These are phyloP conservation scores for Phyllosticta capitalensis DNA, from an alignment of 2,329 filamentous ascomycete genomes.

Conservation along the genomic window DNA sequence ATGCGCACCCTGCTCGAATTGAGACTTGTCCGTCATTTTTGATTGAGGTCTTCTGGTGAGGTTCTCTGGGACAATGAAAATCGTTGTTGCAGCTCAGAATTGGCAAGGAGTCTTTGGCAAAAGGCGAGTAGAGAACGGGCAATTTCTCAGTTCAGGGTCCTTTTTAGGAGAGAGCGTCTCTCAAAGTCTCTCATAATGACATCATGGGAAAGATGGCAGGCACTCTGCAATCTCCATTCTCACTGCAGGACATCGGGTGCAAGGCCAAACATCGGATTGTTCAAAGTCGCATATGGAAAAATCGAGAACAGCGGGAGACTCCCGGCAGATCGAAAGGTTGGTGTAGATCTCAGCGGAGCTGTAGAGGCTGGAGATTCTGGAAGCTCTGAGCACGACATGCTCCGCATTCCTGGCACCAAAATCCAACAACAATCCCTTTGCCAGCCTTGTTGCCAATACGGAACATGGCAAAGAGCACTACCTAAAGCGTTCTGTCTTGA, in stretches of 20 bases:
- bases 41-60: neutral
- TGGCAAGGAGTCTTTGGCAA: neutral
- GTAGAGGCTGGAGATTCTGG: neutral
- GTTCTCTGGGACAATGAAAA: neutral
- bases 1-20: slow-evolving; percentile 5
- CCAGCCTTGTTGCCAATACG: neutral
- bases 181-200: neutral
- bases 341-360: neutral
- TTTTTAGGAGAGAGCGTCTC: neutral
- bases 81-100: neutral
- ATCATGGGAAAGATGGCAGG: neutral
- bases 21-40: neutral
- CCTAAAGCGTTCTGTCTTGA: neutral
- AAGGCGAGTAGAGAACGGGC: neutral
- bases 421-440: neutral
- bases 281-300: neutral
- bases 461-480: neutral
- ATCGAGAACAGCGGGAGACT: neutral
- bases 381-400: neutral
- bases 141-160: neutral
- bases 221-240: neutral
- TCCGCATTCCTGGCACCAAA: neutral
- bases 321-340: neutral
- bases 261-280: neutral
- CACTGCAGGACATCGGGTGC: neutral